Percentiles rank a stretch among this genome's conserved stretches.
Conservation (phyloP, 352 stramenopile genomes). For the Phytophthora pluvialis region DNA sequence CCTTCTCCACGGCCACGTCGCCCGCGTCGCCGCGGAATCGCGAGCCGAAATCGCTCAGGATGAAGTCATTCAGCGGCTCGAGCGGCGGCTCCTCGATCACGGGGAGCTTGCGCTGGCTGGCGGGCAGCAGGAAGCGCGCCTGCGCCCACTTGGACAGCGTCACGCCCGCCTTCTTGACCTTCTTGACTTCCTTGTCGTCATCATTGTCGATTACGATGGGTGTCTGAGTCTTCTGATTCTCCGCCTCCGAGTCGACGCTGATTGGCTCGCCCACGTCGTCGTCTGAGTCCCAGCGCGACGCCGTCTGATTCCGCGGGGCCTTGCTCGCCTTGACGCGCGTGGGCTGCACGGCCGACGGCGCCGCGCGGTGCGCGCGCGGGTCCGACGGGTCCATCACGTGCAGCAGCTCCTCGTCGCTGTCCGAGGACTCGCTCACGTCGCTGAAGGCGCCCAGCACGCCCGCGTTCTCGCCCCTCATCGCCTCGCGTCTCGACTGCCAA, state of each 20-base stretch:
- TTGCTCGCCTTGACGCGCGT: constrained; percentile 27
- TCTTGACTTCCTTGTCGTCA: no score
- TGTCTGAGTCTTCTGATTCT: constrained; percentile 28
- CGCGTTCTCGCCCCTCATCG: constrained; percentile 48
- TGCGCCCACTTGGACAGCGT: constrained; percentile 80
- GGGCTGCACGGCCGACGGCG: constrained; percentile 38
- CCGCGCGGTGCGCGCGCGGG: constrained; percentile 60
- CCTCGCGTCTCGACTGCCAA: constrained; percentile 16
- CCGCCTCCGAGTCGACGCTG: constrained; percentile 24
- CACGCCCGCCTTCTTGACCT: constrained; percentile 24
- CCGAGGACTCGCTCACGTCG: constrained; percentile 35
- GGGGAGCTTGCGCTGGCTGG: constrained; percentile 56
- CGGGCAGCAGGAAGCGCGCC: constrained; percentile 68
- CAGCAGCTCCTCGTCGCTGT: constrained; percentile 56
- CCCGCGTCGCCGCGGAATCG: constrained; percentile 62
- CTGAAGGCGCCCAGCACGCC: constrained; percentile 43
- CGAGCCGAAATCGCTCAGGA: constrained; percentile 82
- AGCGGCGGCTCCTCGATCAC: constrained; percentile 68
- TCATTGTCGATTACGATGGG: constrained; percentile 26
- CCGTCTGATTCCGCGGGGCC: constrained; percentile 29
- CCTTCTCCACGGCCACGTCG: constrained; percentile 58
- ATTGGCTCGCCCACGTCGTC: constrained; percentile 61
- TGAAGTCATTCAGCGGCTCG: constrained; percentile 86
- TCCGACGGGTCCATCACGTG: constrained; percentile 84
- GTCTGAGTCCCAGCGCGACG: constrained; percentile 71